These are phyloP conservation scores for Nannochloropsis oceanica DNA, from an alignment of 108 stramenopile genomes.

Conservation along the genomic window DNA sequence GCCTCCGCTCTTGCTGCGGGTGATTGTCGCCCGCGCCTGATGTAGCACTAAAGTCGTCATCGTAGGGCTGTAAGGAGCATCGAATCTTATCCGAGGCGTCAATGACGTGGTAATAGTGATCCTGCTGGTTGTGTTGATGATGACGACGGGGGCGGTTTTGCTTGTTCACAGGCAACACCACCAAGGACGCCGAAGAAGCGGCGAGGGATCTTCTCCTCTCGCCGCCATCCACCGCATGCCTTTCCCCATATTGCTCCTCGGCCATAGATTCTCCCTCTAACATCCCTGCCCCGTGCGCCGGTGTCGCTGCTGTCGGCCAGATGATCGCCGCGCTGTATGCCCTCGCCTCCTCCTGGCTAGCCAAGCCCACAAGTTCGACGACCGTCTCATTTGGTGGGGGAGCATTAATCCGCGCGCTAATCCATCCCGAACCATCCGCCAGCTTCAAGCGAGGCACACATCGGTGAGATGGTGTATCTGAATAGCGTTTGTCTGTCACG, in stretches of 20 bases:
- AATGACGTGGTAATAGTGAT: background rate
- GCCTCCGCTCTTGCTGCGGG: background rate
- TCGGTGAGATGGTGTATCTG: constrained; percentile 50
- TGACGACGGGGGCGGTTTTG: background rate
- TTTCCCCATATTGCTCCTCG: background rate
- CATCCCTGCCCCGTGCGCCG: background rate
- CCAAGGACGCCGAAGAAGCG: background rate
- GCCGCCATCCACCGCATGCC: background rate
- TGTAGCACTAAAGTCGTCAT: background rate
- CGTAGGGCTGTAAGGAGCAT: background rate
- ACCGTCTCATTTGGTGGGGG: constrained; percentile 45
- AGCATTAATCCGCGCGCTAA: constrained; percentile 45
- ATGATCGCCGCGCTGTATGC: background rate
- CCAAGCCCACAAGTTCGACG: constrained; percentile 46
- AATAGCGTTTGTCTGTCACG: constrained; percentile 46
- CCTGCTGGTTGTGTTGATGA: background rate
- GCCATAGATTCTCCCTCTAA: background rate
- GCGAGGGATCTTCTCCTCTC: background rate
- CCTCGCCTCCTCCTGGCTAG: background rate
- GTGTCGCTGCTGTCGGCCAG: background rate
- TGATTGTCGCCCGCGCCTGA: background rate
- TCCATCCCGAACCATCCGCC: constrained; percentile 65
- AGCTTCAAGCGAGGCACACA: constrained; percentile 64
- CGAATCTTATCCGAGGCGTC: background rate
- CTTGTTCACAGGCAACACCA: background rate